Base-by-base conservation (phyloP, 129 eudicot species). In the Tanacetum coccineum region DNA sequence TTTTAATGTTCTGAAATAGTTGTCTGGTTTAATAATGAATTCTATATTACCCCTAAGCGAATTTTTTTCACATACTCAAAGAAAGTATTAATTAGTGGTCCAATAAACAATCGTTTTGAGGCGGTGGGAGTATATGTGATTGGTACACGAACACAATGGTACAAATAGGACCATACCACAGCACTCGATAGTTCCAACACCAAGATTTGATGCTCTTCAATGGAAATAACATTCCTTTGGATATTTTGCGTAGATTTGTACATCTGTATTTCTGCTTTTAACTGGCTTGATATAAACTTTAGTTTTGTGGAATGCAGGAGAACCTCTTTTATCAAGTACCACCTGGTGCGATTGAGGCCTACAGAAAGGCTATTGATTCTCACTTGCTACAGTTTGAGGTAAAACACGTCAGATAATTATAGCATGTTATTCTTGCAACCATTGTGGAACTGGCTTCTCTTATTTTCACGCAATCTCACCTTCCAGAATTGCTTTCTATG, bases 271-370 rank as follows among this genome's bases (percentile, higher is more conserved):
- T 59, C 44, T 59, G 9, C 26, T 12, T 58, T 18, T 58, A 59
- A 46, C 47, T 67, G 63, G 64, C 56, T 55, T 2, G 32, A 39
- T 59, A 18, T 39, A 6, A 64, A 36, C 47, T 58, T 42, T 39
- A 44, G 25, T 57, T 22, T 44, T 30, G n/a, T 42, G 44, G 51
- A 53, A 74, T 76, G 60, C 85, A 93, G 99, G 96, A 88, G 70
- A 89, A 79, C 54, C 95, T 93, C 78, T 88, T 93, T 75, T 93
- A 89, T 64, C 49, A 83, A 59, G 92, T 89, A 40, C 91, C 84
- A 9, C 78, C 83, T 74, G 96, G 95, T 70, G 85, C 99, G 6
- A 77, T 87, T 79, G 95, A 89, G 73, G 76, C 80, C n/a, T 93
- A 93, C 79, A 82, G 84, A 60, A 84, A 77, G 50, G 84, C 88